Evolutionary conservation across 2,329 filamentous ascomycete species (phyloP), one percentile per base, ranked within the genome.

Genomic region (Fusarium brevicatenulatum): DNA sequence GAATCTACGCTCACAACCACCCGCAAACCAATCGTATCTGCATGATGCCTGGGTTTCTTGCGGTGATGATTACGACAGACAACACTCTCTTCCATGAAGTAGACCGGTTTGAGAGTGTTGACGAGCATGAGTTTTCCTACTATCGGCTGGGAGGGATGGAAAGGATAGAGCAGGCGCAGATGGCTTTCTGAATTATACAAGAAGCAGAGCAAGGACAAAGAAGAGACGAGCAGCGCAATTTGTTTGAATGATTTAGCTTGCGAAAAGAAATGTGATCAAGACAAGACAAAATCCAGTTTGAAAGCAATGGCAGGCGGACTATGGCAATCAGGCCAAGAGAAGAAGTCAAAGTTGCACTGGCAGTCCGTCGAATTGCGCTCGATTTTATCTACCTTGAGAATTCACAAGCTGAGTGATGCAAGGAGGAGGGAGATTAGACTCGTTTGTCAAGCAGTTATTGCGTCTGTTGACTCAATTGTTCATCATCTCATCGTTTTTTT

Each of bases 1-100:
- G 63, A 53, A 44, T 68, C 52, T 66, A 64, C 59, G 75, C 71
- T 75, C 71, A 66, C 52, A 66, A 68, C 66, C 58, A 60, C 28
- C 56, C 50, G 44, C 50, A 40, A 54, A 49, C 19, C 65, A n/a
- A 44, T 44, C 46, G 42, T 50, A 36, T 59, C 47, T 63, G 40
- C 49, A 53, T 25, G 42, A 52, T 42, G 58, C 28, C 40, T 58
- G 53, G 32, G 28, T 62, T 62, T 61, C 42, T 57, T 59, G 70
- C 71, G 63, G 74, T 69, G 63, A 74, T 76, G 71, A 77, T 76
- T 73, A 78, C 64, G 68, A 75, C 69, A 74, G 56, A 68, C 64
- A 60, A 70, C 71, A 68, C 72, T 77, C 66, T 71, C 65, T 68
- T 71, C 68, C 63, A 69, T 63, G 62, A 68, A 56, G 61, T 73